Evolutionary conservation across 2,329 filamentous ascomycete genomes (phyloP), one percentile per base, ranked within the genome.

Genomic region (Botrytis tulipae): DNA sequence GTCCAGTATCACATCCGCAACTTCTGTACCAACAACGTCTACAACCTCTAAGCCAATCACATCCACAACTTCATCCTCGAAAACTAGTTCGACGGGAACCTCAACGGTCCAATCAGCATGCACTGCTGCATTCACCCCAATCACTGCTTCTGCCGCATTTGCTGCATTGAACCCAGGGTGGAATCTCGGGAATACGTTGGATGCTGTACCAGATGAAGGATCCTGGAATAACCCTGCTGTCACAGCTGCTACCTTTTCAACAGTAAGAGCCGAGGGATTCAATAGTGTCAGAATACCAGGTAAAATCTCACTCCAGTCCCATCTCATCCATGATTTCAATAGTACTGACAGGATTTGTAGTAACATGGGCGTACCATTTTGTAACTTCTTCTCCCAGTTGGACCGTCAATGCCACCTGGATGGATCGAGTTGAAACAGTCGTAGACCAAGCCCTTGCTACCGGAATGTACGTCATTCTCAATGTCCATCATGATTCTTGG

Each of bases 131-230:
- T 78, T 78, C 25, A 77, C 73, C 22, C 75, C 76, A 40, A 40
- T 78, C 18, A 76, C 76, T 46, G 78, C 78, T 44, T 76, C 78
- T 14, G 75, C 72, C n/a, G 77, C 78, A 22, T 73, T 89, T 66
- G 82, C 82, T 8, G 83, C 82, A 14, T 82, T 89, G 59, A 86
- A 86, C 67, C 85, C 87, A 0, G 88, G 88, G 12, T 90, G 88
- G 88, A 90, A 90, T 75, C 76, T 89, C 14, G 88, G 88, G 16
- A 90, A 90, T 73, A 89, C 87, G 0, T 83, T 90, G 44, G 89
- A 90, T 77, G 87, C 87, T 1, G 80, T 84, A 12, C 85, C 87
- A 8, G 82, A 85, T 67, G 88, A 90, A 78, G 87, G 86, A 8
- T 86, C 84, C 3, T 90, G 88, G 88, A 87, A 87, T 76, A 90